Evolutionary conservation across 257 asterid species (phyloP), one percentile per base, ranked within the genome.

Genomic region (Ilex aquifolium): DNA sequence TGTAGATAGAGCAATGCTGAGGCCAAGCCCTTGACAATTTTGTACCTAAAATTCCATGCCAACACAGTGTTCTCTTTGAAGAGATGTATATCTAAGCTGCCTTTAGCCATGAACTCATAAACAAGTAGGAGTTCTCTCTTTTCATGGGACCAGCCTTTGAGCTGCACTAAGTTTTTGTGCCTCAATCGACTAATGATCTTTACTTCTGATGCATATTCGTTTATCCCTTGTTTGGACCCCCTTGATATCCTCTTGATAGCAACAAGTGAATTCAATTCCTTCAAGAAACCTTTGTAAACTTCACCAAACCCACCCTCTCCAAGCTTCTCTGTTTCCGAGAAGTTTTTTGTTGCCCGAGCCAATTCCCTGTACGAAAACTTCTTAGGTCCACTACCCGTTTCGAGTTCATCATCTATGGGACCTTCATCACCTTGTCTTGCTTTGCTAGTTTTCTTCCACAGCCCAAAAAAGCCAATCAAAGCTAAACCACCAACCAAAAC

Each of bases 61-160:
- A 49, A 49, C 6, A 49, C 14, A 11, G n/a, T 49, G 54, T 49
- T 49, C 10, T 49, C 54, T 49, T 49, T 49, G 54, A 6, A 49
- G 4, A 49, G 54, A 49, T 49, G 54, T 1, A 15, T 4, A 49
- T 49, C 54, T 15, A 49, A 49, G 16, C 54, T 49, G 4, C 54
- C 54, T 3, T 49, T 49, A 3, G 54, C n/a, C 54, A 49, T 49
- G 54, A 6, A 49, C 54, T 49, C 54, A 15, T 49, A 49, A 15
- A 49, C 54, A 12, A 49, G 54, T 4, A 49, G 54, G 16, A 49
- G 54, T 15, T 49, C 54, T 49, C 16, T 49, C 14, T 49, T 49
- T 49, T 56, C 21, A 31, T 67, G 60, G 56, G 52, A 60, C 72
- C 71, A 66, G 10, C 71, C 59, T 1, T 56, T 15, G 32, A 66